Evolutionary conservation across 768 basidiomycete genomes (phyloP).

Genomic region (Russula dissimulans): DNA sequence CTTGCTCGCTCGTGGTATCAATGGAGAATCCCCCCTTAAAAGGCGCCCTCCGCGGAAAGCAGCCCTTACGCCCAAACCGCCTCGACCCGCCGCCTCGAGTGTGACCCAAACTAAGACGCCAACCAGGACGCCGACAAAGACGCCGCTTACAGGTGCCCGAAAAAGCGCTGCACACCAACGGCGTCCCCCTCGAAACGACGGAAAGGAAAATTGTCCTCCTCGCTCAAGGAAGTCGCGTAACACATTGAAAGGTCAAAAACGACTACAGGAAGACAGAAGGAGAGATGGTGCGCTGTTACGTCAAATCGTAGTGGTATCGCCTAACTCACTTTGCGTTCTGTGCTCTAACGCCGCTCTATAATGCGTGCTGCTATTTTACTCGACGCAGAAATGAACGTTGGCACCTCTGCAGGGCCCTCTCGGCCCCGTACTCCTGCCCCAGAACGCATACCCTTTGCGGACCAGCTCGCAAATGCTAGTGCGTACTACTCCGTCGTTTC

Average conservation of each 20-base stretch:
- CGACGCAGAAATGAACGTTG: not conserved
- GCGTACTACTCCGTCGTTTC: not conserved
- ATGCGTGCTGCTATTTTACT: not conserved
- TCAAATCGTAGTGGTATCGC: not conserved
- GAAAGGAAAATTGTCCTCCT: not conserved
- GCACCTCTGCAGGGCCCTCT: not conserved
- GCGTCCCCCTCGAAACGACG: not conserved
- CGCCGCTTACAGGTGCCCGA: not conserved
- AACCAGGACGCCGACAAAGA: not conserved
- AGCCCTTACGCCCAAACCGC: not conserved
- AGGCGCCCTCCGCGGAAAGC: slow-evolving; percentile 1
- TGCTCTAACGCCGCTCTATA: not conserved
- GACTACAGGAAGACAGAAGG: not conserved
- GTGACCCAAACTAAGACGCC: not conserved
- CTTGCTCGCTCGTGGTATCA: slow-evolving; percentile 40
- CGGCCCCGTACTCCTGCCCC: not conserved
- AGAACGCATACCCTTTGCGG: not conserved
- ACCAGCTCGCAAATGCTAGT: slow-evolving; percentile 8
- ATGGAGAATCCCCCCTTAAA: slow-evolving; percentile 39
- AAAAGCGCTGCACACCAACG: not conserved
- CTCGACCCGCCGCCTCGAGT: not conserved
- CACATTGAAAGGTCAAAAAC: too few species aligned
- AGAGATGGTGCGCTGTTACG: not conserved
- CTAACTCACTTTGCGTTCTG: not conserved
- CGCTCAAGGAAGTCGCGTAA: not conserved